Evolutionary conservation across 768 basidiomycete species (phyloP).

Genomic region (Lactifluus echinatus): DNA sequence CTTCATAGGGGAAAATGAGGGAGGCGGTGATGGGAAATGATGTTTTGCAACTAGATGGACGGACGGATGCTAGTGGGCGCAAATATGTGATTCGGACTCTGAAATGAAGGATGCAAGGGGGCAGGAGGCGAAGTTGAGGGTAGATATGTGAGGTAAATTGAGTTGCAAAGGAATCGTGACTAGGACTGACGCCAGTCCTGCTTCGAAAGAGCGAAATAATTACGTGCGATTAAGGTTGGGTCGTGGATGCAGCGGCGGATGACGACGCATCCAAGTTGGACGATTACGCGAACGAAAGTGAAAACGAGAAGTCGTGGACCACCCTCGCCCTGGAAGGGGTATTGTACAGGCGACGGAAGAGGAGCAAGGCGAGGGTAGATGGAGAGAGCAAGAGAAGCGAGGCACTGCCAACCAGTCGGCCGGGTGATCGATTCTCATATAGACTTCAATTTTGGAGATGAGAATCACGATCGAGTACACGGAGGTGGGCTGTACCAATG

Average conservation of each 20-base stretch:
- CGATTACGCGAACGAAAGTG: not conserved
- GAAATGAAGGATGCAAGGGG: not conserved
- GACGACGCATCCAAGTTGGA: constrained; percentile 15
- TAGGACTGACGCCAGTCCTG: constrained; percentile 3
- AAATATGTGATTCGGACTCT: not conserved
- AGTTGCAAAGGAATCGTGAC: constrained; percentile 14
- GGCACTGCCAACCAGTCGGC: constrained; percentile 1
- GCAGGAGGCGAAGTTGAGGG: not conserved
- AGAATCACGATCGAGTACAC: constrained; percentile 13
- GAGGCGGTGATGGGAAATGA: not conserved
- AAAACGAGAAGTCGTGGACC: constrained; percentile 1
- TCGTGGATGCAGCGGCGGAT: constrained; percentile 5
- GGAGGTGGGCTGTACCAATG: not conserved
- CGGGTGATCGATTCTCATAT: constrained; percentile 17
- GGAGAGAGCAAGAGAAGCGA: constrained; percentile 3
- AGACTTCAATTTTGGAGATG: constrained; percentile 4
- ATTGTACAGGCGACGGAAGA: not conserved
- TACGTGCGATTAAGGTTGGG: constrained; percentile 15
- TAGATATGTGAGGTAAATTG: constrained; percentile 3
- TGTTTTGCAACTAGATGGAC: not conserved
- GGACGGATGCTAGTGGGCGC: not conserved
- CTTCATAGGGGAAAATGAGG: constrained; percentile 3
- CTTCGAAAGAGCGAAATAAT: constrained; percentile 16
- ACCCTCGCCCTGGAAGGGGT: constrained; percentile 11
- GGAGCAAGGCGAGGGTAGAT: not conserved